Evolutionary conservation across 1,284 basidiomycete species (phyloP), one percentile per base, ranked within the genome.

Genomic region (Golubevia sp.): DNA sequence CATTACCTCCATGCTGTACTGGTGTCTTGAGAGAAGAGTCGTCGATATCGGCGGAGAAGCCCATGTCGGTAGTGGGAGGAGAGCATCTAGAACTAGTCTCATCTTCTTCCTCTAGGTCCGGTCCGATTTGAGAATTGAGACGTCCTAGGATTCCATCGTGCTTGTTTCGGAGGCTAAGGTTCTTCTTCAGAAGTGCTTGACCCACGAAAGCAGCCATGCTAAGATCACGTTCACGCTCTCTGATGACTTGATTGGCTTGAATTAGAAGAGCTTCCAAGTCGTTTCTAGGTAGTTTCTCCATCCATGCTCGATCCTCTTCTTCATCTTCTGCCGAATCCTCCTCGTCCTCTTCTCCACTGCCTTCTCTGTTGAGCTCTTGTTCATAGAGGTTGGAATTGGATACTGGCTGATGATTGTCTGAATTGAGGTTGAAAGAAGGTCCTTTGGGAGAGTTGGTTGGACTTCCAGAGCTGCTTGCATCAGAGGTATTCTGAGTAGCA

Each of bases 161-260:
- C 55, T 59, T 64, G 30, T 24, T 49, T 2, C 71, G 62, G 4
- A 78, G 67, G 7, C 67, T 68, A 2, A 73, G 62, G 26, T 78
- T 77, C 67, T 78, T 78, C 26, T 78, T 72, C n/a, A 78, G 60
- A 20, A 78, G 66, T 1, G 74, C 73, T 49, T 77, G 70, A 54
- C 76, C 76, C 25, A 78, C 76, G 49, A 70, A 70, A 26, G 76
- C 76, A 7, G 76, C 74, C 24, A 78, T 66, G 27, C 71, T 68
- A 26, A 78, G 66, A 53, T 77, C 76, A 18, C 69, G 57, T 49
- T 78, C 76, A 13, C 76, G 60, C 48, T 74, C 74, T 24, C 66
- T 69, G 55, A 78, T 73, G 49, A 75, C 70, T n/a, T 64, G 68
- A 56, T 68, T 66, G 0, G 76, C 74, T 38, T 77, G 58, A 55